Conservation (phyloP, 2,329 filamentous ascomycete genomes). For the Calonectria hawksworthii region DNA sequence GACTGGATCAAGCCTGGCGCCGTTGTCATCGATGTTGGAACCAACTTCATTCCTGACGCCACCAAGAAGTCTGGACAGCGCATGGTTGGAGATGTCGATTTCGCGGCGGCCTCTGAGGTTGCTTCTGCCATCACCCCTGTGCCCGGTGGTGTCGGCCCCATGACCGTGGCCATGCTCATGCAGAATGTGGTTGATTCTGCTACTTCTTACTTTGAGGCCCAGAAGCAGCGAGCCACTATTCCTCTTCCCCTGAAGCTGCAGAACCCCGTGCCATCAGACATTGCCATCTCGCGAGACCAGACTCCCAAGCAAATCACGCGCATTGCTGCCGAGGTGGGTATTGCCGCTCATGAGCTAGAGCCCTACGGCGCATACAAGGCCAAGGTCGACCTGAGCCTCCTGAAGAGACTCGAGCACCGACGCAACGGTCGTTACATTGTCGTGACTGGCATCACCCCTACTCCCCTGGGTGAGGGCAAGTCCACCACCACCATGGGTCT, state of each 20-base stretch:
- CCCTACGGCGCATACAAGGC: slow-evolving; percentile 96
- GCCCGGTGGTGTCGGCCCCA: slow-evolving; percentile 95
- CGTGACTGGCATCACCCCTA: slow-evolving; percentile 96
- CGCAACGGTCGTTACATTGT: slow-evolving; percentile 92
- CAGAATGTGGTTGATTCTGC: slow-evolving; percentile 95
- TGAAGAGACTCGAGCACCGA: slow-evolving; percentile 89
- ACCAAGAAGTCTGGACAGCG: slow-evolving; percentile 93
- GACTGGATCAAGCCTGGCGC: slow-evolving; percentile 95
- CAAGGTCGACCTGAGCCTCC: slow-evolving; percentile 87
- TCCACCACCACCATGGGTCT: slow-evolving; percentile 98
- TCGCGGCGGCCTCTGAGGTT: slow-evolving; percentile 84
- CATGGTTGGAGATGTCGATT: slow-evolving; percentile 96
- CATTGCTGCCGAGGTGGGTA: slow-evolving; percentile 88
- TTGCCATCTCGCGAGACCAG: slow-evolving; percentile 90
- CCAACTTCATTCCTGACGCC: slow-evolving; percentile 92
- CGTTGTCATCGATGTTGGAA: slow-evolving; percentile 98
- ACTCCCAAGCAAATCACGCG: slow-evolving; percentile 91
- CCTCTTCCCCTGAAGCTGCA: slow-evolving; percentile 87
- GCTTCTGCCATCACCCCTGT: slow-evolving; percentile 96
- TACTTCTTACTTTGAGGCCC: slow-evolving; percentile 83
- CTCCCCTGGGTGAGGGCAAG: slow-evolving; percentile 96
- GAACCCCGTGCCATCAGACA: slow-evolving; percentile 93
- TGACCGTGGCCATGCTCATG: slow-evolving; percentile 98
- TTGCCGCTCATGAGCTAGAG: slow-evolving; percentile 90
- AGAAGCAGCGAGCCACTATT: slow-evolving; percentile 83